These are phyloP conservation scores for Vitis hybrid DNA, from an alignment of 177 flowering plant genomes.

Conservation along the genomic window DNA sequence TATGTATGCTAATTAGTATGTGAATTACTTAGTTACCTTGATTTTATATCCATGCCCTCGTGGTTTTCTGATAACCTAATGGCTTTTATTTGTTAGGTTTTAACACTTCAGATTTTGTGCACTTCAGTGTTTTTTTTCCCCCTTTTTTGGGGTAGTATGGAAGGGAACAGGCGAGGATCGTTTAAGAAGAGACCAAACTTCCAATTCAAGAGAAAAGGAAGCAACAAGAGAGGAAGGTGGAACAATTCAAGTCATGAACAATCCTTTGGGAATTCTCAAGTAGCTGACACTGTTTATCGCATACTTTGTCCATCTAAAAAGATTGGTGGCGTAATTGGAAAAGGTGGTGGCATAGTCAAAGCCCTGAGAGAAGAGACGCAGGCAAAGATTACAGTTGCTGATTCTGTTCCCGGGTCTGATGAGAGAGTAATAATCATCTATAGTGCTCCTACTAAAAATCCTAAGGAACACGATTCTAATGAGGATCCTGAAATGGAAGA, in stretches of 20 bases:
- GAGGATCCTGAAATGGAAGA: slow-evolving; percentile 33
- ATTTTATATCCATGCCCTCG: background rate
- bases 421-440: slow-evolving; percentile 65
- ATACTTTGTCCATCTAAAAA: slow-evolving; percentile 62
- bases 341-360: slow-evolving; percentile 68
- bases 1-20: too few relatives aligned
- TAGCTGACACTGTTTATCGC: slow-evolving; percentile 61
- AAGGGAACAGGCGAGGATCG: slow-evolving; percentile 34
- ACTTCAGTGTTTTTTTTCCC: background rate
- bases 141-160: slow-evolving; percentile 34
- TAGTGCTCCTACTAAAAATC: slow-evolving; percentile 42
- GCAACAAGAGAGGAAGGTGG: slow-evolving; percentile 35
- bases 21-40: background rate
- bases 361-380: slow-evolving; percentile 64
- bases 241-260: slow-evolving; percentile 30
- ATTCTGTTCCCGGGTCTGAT: slow-evolving; percentile 64
- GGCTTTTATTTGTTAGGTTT: background rate
- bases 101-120: background rate
- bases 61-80: background rate
- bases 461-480: slow-evolving; percentile 15
- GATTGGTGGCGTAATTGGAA: slow-evolving; percentile 79
- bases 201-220: slow-evolving; percentile 47
- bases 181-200: slow-evolving; percentile 33
- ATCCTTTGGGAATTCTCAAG: slow-evolving; percentile 22
- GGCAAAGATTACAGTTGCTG: slow-evolving; percentile 72